Evolutionary conservation across 176 grass and related monocot genomes (phyloP).

Genomic region (Raddia guianensis): DNA sequence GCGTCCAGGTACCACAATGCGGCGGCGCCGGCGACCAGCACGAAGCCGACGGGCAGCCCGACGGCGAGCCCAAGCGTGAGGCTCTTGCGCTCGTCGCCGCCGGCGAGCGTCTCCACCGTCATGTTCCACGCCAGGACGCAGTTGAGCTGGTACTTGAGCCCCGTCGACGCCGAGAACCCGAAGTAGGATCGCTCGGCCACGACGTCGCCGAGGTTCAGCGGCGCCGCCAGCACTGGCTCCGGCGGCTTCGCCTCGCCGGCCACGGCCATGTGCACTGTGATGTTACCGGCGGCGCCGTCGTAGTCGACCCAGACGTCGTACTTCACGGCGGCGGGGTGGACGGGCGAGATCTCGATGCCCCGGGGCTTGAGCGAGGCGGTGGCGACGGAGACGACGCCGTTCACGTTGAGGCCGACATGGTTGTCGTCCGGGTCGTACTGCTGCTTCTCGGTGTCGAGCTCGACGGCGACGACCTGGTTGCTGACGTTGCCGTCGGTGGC

Average conservation of each 20-base stretch:
- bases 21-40: neutral
- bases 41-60: slow-evolving; percentile 32
- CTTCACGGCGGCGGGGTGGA: slow-evolving; percentile 26
- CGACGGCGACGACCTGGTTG: slow-evolving; percentile 76
- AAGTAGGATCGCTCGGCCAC: slow-evolving; percentile 57
- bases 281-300: slow-evolving; percentile 46
- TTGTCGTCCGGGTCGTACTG: slow-evolving; percentile 72
- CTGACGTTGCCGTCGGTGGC: slow-evolving; percentile 49
- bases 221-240: slow-evolving; percentile 41
- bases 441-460: slow-evolving; percentile 88
- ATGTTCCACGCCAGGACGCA: slow-evolving; percentile 90
- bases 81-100: neutral
- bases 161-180: slow-evolving; percentile 82
- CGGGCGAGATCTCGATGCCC: slow-evolving; percentile 64
- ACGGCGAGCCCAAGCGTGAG: slow-evolving; percentile 28
- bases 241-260: slow-evolving; percentile 9
- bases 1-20: slow-evolving; percentile 41
- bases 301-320: slow-evolving; percentile 88
- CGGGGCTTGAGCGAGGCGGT: slow-evolving; percentile 39
- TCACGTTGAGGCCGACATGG: slow-evolving; percentile 83
- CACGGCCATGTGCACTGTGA: slow-evolving; percentile 66
- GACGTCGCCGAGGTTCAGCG: slow-evolving; percentile 53
- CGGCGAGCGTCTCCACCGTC: slow-evolving; percentile 65
- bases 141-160: slow-evolving; percentile 73
- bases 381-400: slow-evolving; percentile 65